Evolutionary conservation across 2,329 filamentous ascomycete genomes (phyloP), one percentile per base, ranked within the genome.

Genomic region (Myriosclerotinia duriaeana): DNA sequence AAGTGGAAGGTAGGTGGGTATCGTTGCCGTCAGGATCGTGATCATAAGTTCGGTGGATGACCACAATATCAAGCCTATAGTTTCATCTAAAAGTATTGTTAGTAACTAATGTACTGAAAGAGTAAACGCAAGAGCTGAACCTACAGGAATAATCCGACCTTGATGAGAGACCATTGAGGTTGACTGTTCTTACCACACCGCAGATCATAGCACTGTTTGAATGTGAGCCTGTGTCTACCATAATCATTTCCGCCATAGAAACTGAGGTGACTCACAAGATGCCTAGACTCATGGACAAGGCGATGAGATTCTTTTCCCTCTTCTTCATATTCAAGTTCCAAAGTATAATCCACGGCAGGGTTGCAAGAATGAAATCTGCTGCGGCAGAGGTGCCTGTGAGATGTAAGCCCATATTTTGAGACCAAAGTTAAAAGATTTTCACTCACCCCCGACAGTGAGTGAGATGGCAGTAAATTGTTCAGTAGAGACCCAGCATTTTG

Each of bases 61-160:
- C 81, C 81, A 82, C 66, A 83, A 79, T 14, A 80, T 82, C 1
- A 85, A 77, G 20, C 67, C 59, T 34, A 75, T 68, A 1, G 71
- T 76, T 42, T 72, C 68, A 38, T 66, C 67, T 70, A 14, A 76
- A 15, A 34, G 8, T 34, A 11, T 0, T 36, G 12, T 48, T 38
- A 38, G 4, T 36, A 22, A 17, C 48, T n/a, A 3, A 7, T 11
- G 20, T 15, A 36, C 1, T 48, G 12, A 6, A 22, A n/a, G 1
- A 46, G 2, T 36, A 30, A 20, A 8, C 2, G 14, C 15, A 1
- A 9, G 2, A 6, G 8, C 30, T 5, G 26, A 15, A 17, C 56
- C 38, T 17, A 60, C 56, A 48, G 7, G 56, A 60, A 38, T 60
- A 60, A 60, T 60, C 56, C 4, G 56, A 60, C 7, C 42, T 60